Evolutionary conservation across 176 grass and related monocot species (phyloP), one percentile per base, ranked within the genome.

Genomic region (Olyra latifolia): DNA sequence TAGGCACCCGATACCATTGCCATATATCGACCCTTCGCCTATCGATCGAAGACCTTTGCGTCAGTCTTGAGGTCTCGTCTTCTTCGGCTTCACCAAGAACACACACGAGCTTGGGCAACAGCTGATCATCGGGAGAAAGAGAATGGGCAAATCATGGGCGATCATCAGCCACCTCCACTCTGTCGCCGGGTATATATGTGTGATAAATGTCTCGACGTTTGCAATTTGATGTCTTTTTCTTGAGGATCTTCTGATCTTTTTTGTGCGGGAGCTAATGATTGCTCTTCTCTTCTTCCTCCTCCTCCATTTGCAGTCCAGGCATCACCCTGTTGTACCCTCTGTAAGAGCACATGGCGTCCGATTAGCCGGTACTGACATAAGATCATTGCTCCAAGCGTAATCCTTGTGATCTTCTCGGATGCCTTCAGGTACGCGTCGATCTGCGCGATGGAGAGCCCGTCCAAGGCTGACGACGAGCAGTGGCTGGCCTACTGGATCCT

Each of bases 401-500:
- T 55, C 19, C 46, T 52, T 35, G 39, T 20, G 24, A 13, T 15
- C 1, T 41, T 32, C 1, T n/a, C 15, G 40, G 73, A 7, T 76
- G 32, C 5, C 56, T 42, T 30, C 60, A 95, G 89, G 78, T 96
- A 92, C 35, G 87, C 93, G 52, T 96, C 90, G 20, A 83, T 96
- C 59, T 83, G 81, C 82, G 85, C 87, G 6, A 96, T 96, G 57
- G 87, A 96, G 85, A 96, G 93, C 83, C 50, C 82, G 6, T 45
- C 73, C 25, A 92, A 88, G 90, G 62, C 66, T 49, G 87, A 92
- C 38, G 93, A 96, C 74, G 87, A 90, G 72, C 93, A 90, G 74
- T 92, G 93, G 92, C 77, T 95, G 67, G 87, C 92, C 23, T 95
- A 95, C 82, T 95, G 93, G 93, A 92, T 95, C 61, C 80, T 92